Base-by-base conservation (phyloP, 768 basidiomycete species). In the Tylopilus sp. region DNA sequence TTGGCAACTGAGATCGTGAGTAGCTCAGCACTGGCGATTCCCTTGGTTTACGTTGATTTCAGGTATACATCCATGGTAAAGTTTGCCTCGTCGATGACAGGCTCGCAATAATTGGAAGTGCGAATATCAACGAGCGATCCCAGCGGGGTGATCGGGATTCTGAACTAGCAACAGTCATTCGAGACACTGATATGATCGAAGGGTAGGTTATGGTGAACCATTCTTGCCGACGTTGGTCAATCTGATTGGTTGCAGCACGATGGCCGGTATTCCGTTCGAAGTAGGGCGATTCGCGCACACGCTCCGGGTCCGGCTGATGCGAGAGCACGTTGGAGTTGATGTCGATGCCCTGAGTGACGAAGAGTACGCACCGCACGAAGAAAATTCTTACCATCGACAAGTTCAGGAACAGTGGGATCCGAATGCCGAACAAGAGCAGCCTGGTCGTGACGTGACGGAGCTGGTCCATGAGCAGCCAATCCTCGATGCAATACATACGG, bases 221-320 rank as follows among this genome's bases (percentile, higher is more conserved):
- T 36, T 40, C 19, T 24, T 25, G 17, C 24, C 13, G 31, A 31
- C 17, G n/a, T 22, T 17, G 42, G 45, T 47, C 52, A 16, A 61
- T 45, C n/a, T 33, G 19, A 8, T 52, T 33, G 53, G 19, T 16
- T 19, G 6, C 51, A 95, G 94, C 49, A 86, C 80, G 1, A 98
- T 99, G 96, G 96, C 86, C 10, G 96, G 97, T 17, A 83, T 83
- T 60, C 90, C 94, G 0, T 98, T 89, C 78, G 84, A 92, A 79
- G 96, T 98, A 53, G 97, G 97, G 19, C 87, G 96, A 24, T 99
- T 97, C 70, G 94, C 96, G 3, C 97, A 99, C 70, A 89, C 89
- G 4, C 78, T 99, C 12, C 87, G 97, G 7, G 79, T 98, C 42
- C 84, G 96, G 17, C 76, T 99, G 55, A 99, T 99, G 97, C 80